Conservation (phyloP, 371 early-diverging fungal species). For the Mucor mucedo region DNA sequence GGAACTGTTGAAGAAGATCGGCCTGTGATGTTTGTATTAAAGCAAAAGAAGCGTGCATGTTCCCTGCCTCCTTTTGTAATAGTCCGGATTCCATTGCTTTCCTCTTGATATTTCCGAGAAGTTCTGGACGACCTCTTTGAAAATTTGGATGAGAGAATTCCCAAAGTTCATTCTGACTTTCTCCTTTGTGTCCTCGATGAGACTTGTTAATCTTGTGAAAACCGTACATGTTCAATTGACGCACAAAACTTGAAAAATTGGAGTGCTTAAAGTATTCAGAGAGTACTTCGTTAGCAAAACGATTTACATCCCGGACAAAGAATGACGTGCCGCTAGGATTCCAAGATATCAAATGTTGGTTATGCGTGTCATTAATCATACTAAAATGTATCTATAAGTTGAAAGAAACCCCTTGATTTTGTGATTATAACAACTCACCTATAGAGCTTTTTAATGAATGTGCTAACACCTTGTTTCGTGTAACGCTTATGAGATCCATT, state of each 20-base stretch:
- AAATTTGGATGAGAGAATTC: slow-evolving; percentile 58
- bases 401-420: slow-evolving; percentile 3
- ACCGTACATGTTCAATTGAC: slow-evolving; percentile 81
- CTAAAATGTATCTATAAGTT: slow-evolving; percentile 31
- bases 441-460: slow-evolving; percentile 31
- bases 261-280: slow-evolving; percentile 80
- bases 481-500: slow-evolving; percentile 9
- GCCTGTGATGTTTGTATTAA: slow-evolving; percentile 70
- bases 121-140: slow-evolving; percentile 48
- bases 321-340: slow-evolving; percentile 84
- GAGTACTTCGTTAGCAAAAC: slow-evolving; percentile 81
- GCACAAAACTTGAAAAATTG: slow-evolving; percentile 35
- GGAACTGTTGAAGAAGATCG: slow-evolving; percentile 67
- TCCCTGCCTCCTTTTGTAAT: slow-evolving; percentile 69
- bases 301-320: slow-evolving; percentile 82
- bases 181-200: slow-evolving; percentile 68
- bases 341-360: slow-evolving; percentile 83
- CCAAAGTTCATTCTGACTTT: slow-evolving; percentile 67
- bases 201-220: slow-evolving; percentile 70
- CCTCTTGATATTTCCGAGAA: slow-evolving; percentile 50
- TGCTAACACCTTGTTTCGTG: slow-evolving; percentile 24
- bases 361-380: slow-evolving; percentile 76
- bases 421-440: slow-evolving; percentile 15
- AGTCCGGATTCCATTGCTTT: slow-evolving; percentile 76
- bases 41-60: slow-evolving; percentile 69